Evolutionary conservation across 2,329 filamentous ascomycete genomes (phyloP).

Genomic region (Aspergillus japonicus): DNA sequence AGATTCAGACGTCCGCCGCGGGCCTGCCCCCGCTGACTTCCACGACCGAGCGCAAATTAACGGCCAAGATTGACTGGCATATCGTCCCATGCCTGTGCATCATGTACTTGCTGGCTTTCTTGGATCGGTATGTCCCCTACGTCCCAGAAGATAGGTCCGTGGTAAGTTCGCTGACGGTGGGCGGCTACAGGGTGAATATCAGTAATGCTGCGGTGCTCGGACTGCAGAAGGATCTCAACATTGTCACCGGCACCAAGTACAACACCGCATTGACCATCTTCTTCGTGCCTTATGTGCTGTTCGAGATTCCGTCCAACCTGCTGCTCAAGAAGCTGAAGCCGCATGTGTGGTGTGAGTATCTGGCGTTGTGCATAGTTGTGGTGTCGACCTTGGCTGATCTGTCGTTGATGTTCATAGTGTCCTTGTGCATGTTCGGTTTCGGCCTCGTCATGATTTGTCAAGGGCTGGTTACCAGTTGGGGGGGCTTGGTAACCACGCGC

Average conservation of each 20-base stretch:
- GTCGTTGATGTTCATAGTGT: slow-evolving; percentile 45
- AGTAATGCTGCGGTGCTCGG: slow-evolving; percentile 71
- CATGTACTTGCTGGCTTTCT: slow-evolving; percentile 68
- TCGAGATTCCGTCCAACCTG: slow-evolving; percentile 68
- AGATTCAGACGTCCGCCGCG: slow-evolving; percentile 14
- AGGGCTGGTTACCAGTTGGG: slow-evolving; percentile 74
- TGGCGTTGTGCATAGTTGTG: not conserved
- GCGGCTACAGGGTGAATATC: slow-evolving; percentile 64
- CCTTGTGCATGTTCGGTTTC: slow-evolving; percentile 80
- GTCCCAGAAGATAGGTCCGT: not conserved
- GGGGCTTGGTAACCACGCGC: slow-evolving; percentile 71
- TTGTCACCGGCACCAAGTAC: slow-evolving; percentile 58
- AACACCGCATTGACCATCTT: slow-evolving; percentile 78
- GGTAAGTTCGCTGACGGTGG: slow-evolving; percentile 9
- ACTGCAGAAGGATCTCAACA: slow-evolving; percentile 61
- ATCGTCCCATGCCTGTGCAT: slow-evolving; percentile 72
- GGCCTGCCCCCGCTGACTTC: slow-evolving; percentile 34
- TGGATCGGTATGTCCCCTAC: slow-evolving; percentile 49
- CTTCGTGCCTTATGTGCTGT: slow-evolving; percentile 73
- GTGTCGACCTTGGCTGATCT: not conserved
- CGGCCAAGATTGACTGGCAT: slow-evolving; percentile 68
- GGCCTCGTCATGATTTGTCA: slow-evolving; percentile 73
- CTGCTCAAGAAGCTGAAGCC: slow-evolving; percentile 67
- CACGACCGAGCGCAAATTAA: slow-evolving; percentile 59
- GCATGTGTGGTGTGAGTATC: slow-evolving; percentile 60